Conservation (phyloP, 805 yeast genomes). For the Yarrowia sp. region DNA sequence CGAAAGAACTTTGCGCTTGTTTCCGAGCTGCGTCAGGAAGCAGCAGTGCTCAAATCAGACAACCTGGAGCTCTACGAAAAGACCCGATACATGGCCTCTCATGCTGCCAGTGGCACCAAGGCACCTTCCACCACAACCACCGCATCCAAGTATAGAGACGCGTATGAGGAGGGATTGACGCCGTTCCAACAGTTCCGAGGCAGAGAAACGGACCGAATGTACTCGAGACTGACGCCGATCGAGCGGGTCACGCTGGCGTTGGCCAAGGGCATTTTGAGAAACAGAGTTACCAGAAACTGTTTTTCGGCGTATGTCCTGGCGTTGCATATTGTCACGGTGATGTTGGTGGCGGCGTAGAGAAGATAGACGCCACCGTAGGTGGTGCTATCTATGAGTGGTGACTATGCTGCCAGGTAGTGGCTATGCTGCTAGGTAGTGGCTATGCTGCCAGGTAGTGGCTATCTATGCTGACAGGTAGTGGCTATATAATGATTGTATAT, state of each 20-base stretch:
- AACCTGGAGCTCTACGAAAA: slow-evolving; percentile 78
- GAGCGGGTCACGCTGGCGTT: slow-evolving; percentile 74
- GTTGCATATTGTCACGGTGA: slow-evolving; percentile 62
- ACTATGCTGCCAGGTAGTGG: too few relatives aligned
- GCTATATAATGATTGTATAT: background rate
- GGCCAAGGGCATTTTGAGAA: slow-evolving; percentile 72
- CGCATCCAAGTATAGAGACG: slow-evolving; percentile 48
- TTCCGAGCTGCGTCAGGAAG: slow-evolving; percentile 60
- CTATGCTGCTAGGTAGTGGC: background rate
- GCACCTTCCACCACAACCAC: slow-evolving; percentile 28
- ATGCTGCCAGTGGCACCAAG: slow-evolving; percentile 6
- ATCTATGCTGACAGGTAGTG: too few relatives aligned
- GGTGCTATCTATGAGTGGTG: too few relatives aligned
- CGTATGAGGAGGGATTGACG: slow-evolving; percentile 73
- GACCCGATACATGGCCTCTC: slow-evolving; percentile 39
- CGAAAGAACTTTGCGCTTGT: slow-evolving; percentile 54
- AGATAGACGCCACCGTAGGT: too few relatives aligned
- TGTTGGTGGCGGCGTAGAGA: slow-evolving; percentile 36
- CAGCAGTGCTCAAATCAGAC: slow-evolving; percentile 62
- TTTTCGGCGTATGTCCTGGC: slow-evolving; percentile 72
- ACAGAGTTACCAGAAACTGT: slow-evolving; percentile 64
- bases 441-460: too few relatives aligned
- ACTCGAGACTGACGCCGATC: slow-evolving; percentile 65
- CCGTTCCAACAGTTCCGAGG: slow-evolving; percentile 81
- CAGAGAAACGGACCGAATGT: slow-evolving; percentile 70